Base-by-base conservation (phyloP, 2,329 filamentous ascomycete genomes). In the Alternaria ventricosa region DNA sequence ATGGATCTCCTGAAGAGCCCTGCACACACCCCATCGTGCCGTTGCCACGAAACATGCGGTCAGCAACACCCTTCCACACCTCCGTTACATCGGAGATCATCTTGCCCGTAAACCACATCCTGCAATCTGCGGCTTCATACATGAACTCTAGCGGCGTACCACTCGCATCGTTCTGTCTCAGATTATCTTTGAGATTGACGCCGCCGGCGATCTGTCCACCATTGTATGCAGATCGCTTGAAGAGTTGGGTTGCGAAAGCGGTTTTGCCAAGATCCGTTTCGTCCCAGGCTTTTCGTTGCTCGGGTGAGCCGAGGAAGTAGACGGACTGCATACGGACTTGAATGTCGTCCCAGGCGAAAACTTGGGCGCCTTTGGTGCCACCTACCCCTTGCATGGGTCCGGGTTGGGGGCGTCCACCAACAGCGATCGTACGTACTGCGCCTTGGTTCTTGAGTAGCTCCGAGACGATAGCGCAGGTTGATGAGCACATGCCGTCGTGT, bases 401-500 rank as follows among this genome's bases (percentile, higher is more conserved):
- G 20, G 70, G 69, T 55, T 78, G 76, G 0, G 82, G 81, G 0
- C 80, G 79, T 10, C 82, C 82, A 22, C 82, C 82, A 3, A 84
- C 70, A 6, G 77, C 79, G 55, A 84, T 78, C 43, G 79, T 81
- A 49, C 80, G 78, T 33, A 84, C 78, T 25, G 77, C 79, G 10
- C 77, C 82, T 72, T 83, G 81, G 53, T 82, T 80, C 20, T 80
- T 80, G 71, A 84, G 80, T 5, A 84, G 71, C 62, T 84, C 82
- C n/a, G 76, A 72, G 63, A 81, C 82, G 62, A 84, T 81, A 44
- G 81, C 80, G 71, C 82, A 84, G n/a, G 82, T 83, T 1, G 77
- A 81, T 2, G 81, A 80, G 69, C 82, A 84, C 76, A 81, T 81
- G 60, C 82, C 82, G 57, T 84, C 82, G 65, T 79, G 75, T 4